Conservation (phyloP, 2,329 filamentous ascomycete genomes). For the Karstenula rhodostoma region DNA sequence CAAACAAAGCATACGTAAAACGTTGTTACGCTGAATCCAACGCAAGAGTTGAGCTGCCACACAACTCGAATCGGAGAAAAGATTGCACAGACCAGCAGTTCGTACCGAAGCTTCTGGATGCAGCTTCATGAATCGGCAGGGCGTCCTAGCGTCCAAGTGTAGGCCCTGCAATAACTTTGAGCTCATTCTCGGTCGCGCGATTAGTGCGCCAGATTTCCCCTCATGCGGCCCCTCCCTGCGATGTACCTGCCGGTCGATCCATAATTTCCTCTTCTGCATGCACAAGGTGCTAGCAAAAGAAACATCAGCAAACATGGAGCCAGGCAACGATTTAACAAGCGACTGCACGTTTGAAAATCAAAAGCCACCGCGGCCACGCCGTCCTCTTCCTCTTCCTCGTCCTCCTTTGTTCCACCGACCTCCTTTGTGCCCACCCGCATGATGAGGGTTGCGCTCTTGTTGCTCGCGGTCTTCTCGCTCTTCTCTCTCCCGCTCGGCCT, state of each 20-base stretch:
- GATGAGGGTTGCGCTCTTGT: slow-evolving; percentile 44
- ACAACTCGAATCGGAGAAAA: background rate
- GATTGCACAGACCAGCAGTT: background rate
- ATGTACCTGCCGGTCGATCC: background rate
- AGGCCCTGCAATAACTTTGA: background rate
- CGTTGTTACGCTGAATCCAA: background rate
- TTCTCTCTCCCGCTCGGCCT: slow-evolving; percentile 56
- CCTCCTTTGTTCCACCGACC: slow-evolving; percentile 41
- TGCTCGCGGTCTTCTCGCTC: slow-evolving; percentile 52
- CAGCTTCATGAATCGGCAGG: background rate
- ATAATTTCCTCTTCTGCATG: background rate
- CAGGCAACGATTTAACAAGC: background rate
- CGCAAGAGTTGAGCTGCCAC: background rate
- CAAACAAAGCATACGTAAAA: background rate
- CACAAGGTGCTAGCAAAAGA: background rate
- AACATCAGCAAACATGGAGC: background rate
- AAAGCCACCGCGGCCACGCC: slow-evolving; percentile 26
- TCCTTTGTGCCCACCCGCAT: slow-evolving; percentile 39
- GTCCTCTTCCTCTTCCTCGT: slow-evolving; percentile 26
- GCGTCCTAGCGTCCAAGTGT: background rate
- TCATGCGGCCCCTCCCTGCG: background rate
- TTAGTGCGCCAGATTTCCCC: background rate
- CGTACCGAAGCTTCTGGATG: background rate
- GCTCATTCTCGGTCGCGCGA: background rate
- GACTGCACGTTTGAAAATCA: slow-evolving; percentile 14